Percentiles rank a stretch among this genome's conserved stretches.
Evolutionary conservation across 75 land plant species (phyloP).

Genomic region (Pinus albicaulis): DNA sequence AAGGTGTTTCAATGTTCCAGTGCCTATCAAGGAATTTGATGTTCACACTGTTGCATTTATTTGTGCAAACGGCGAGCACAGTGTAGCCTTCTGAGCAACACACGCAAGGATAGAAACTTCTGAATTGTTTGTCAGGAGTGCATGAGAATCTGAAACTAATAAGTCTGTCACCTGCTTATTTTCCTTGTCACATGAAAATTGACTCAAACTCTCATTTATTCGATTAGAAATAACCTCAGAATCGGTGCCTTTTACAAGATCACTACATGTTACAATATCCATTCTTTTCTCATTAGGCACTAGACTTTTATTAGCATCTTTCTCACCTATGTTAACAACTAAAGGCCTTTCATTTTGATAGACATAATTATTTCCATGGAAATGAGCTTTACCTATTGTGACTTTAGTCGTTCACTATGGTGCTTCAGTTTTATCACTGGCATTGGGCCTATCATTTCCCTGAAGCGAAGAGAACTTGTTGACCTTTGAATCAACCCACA

Average conservation of each 20-base stretch:
- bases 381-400: not conserved
- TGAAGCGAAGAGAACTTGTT: not conserved
- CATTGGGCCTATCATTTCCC: not conserved
- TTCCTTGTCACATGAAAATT: conserved; percentile 1
- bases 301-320: not conserved
- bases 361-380: not conserved
- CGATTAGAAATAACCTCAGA: not conserved
- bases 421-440: no score
- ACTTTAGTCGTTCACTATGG: no score
- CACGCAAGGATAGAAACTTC: conserved; percentile 1
- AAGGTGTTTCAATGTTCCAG: no score
- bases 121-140: not conserved
- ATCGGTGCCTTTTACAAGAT: not conserved
- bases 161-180: not conserved
- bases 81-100: no score
- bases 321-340: not conserved
- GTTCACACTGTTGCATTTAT: no score
- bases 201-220: not conserved
- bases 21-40: no score
- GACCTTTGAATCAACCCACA: not conserved
- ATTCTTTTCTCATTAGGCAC: not conserved
- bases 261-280: no score
- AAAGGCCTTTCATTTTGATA: not conserved
- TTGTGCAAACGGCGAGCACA: no score
- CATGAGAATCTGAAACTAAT: not conserved